phyloP scores from a whole-genome alignment of 2,329 filamentous ascomycete genomes.

The Colletotrichum noveboracense region DNA sequence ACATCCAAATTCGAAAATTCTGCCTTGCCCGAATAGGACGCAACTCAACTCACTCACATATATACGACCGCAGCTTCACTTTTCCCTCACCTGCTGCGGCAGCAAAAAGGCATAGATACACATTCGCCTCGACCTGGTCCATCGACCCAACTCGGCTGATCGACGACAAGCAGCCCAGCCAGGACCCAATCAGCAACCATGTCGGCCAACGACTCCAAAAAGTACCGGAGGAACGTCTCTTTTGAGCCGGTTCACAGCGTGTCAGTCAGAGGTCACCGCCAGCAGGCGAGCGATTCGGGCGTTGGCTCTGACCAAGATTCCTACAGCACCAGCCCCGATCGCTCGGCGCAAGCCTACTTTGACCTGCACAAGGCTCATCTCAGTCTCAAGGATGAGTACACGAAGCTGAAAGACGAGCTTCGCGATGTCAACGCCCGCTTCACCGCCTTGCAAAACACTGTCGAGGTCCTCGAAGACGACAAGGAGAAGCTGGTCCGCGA shows the following conservation, averaged over 20 bases:
- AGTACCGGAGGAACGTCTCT: conserved; percentile 12
- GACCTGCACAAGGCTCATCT: conserved; percentile 1
- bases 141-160: neutral
- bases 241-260: conserved; percentile 8
- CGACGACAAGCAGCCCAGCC: neutral
- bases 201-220: conserved; percentile 19
- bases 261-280: conserved; percentile 19
- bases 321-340: conserved; percentile 23
- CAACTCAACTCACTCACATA: neutral
- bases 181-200: conserved; percentile 10
- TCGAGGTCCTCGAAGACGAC: conserved; percentile 37
- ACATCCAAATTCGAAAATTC: conserved; percentile 11
- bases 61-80: neutral
- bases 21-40: neutral
- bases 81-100: neutral
- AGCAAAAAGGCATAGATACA: neutral
- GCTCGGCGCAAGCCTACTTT: conserved; percentile 22
- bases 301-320: conserved; percentile 25
- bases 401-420: conserved; percentile 26
- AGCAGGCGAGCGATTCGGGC: conserved; percentile 25
- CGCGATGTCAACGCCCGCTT: conserved; percentile 31
- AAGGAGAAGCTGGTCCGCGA: conserved; percentile 30
- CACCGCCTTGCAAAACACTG: conserved; percentile 9
- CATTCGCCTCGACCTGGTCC: neutral
- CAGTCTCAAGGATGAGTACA: conserved; percentile 23